phyloP scores from a whole-genome alignment of 2,329 filamentous ascomycete species.

The Scedosporium apiospermum region DNA sequence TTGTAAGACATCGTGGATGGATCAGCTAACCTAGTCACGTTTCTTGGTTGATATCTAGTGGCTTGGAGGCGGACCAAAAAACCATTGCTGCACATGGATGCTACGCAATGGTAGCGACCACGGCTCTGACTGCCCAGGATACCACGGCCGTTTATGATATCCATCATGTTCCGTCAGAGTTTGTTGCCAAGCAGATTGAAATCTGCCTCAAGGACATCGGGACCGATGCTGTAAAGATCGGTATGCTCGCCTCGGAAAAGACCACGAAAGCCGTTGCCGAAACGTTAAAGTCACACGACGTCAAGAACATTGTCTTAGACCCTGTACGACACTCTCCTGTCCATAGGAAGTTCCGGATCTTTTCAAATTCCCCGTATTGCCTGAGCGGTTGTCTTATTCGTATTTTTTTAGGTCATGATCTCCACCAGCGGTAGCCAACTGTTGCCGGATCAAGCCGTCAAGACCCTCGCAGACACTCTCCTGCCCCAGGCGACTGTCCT shows the following conservation, averaged over 20 bases:
- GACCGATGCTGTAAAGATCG: constrained; percentile 85
- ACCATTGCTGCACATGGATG: constrained; percentile 85
- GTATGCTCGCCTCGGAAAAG: constrained; percentile 28
- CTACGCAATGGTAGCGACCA: constrained; percentile 94
- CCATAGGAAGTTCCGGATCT: background rate
- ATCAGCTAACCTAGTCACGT: background rate
- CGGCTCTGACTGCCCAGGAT: constrained; percentile 92
- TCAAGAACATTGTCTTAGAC: constrained; percentile 23
- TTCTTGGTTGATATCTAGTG: constrained; percentile 39
- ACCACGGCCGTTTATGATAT: constrained; percentile 76
- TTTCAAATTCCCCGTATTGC: background rate
- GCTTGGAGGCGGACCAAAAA: constrained; percentile 92
- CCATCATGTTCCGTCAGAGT: constrained; percentile 66
- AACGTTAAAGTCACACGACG: constrained; percentile 15
- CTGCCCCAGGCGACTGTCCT: constrained; percentile 59
- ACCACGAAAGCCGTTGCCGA: constrained; percentile 26
- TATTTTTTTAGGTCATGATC: constrained; percentile 67
- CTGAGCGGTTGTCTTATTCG: background rate
- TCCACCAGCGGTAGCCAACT: constrained; percentile 68
- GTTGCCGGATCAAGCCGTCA: constrained; percentile 55
- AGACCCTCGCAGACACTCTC: constrained; percentile 47
- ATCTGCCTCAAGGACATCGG: constrained; percentile 76
- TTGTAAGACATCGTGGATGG: background rate
- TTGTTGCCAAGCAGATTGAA: constrained; percentile 78
- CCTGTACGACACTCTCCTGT: constrained; percentile 19